Evolutionary conservation across 176 grass and related monocot species (phyloP).

Genomic region (Musa schizocarpa): DNA sequence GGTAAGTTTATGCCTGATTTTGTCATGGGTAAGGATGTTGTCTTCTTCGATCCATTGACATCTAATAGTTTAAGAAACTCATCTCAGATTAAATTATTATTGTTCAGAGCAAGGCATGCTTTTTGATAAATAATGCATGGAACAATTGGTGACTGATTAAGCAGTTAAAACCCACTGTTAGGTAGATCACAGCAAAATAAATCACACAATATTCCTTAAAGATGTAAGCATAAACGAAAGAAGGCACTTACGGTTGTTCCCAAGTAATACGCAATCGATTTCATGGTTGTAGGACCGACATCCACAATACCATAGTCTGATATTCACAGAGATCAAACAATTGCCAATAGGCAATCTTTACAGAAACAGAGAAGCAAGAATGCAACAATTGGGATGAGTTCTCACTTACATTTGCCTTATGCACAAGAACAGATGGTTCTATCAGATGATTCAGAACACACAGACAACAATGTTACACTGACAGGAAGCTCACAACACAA

Average conservation of each 20-base stretch:
- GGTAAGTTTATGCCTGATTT: too few relatives aligned
- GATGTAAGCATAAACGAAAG: too few relatives aligned
- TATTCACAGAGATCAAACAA: background rate
- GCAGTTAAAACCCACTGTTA: too few relatives aligned
- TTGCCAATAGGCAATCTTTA: background rate
- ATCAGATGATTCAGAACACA: background rate
- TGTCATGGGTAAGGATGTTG: too few relatives aligned
- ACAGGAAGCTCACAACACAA: background rate
- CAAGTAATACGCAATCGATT: background rate
- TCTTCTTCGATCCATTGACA: too few relatives aligned
- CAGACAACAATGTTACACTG: background rate
- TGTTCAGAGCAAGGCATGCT: too few relatives aligned
- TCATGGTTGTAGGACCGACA: background rate
- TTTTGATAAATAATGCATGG: too few relatives aligned
- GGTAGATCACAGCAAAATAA: too few relatives aligned
- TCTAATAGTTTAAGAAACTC: too few relatives aligned
- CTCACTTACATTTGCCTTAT: background rate
- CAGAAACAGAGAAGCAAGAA: background rate
- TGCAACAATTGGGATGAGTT: background rate
- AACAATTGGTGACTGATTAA: too few relatives aligned
- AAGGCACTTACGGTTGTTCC: background rate
- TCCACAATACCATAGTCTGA: background rate
- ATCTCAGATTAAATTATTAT: too few relatives aligned
- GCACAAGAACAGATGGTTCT: constrained; percentile 2
- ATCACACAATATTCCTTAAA: too few relatives aligned